Base-by-base conservation (phyloP, 2,329 filamentous ascomycete genomes). In the Fusarium torreyae region DNA sequence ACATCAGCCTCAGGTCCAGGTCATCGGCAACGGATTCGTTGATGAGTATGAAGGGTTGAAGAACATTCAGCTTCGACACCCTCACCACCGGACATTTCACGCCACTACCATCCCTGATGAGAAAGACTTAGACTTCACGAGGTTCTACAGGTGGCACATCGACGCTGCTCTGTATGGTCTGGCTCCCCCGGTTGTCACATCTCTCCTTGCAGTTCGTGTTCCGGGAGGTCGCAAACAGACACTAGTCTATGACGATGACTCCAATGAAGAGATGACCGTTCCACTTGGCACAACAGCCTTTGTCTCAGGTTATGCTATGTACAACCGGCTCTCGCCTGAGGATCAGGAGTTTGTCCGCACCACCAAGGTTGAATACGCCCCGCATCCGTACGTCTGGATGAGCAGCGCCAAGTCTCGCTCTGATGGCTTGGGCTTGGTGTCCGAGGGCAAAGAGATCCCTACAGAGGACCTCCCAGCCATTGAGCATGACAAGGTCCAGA, bases 371-470 rank as follows among this genome's bases (percentile, higher is more conserved):
- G 91, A 94, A 79, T 94, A 94, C 75, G 91, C 92, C 0, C 85
- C 92, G 4, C 92, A 94, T 72, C 92, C 92, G 7, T 94, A 94
- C 78, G 88, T 94, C 66, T 95, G 92, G 92, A 94, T 94, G 91
- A 89, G 86, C 60, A 77, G 83, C 24, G 90, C 92, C 45, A 88
- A 87, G 72, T 90, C 91, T 39, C 87, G 87, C 17, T 82, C 90
- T 8, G 88, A 89, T 51, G 92, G 92, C 0, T 86, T 94, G 0
- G 92, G 92, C n/a, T 80, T 94, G 58, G 81, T 91, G 26, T 91
- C 89, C 1, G 88, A 93, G 60, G 86, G 83, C 46, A 84, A 85
- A 34, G 92, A 94, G 73, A 81, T 94, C 2, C 77, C 87, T 0
- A 52, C 83, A 1, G 79, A 80, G 4, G 84, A 91, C 6, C 83